Evolutionary conservation across 2,329 filamentous ascomycete species (phyloP).

Genomic region (Penicillium brasilianum): DNA sequence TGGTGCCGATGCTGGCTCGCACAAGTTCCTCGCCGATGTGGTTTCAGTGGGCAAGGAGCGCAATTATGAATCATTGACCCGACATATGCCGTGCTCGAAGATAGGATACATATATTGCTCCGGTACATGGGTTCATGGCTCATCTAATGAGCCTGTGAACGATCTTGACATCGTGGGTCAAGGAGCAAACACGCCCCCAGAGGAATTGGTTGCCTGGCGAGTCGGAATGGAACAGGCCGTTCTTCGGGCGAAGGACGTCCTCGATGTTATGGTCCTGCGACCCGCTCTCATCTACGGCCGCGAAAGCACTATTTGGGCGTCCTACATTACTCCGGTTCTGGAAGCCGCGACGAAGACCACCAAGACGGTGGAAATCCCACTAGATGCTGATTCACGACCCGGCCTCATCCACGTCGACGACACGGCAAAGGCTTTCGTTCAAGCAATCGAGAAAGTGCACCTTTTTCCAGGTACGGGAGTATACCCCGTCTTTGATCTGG

Average conservation of each 20-base stretch:
- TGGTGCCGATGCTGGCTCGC: conserved; percentile 1
- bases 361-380: conserved; percentile 7
- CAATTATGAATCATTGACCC: neutral
- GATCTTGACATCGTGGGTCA: conserved; percentile 13
- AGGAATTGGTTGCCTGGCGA: conserved; percentile 13
- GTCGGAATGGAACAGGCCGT: conserved; percentile 13
- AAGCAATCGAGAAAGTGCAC: conserved; percentile 13
- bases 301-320: conserved; percentile 11
- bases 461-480: conserved; percentile 12
- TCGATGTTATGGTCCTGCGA: conserved; percentile 14
- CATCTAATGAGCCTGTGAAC: conserved; percentile 9
- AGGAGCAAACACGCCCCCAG: neutral
- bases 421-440: conserved; percentile 9
- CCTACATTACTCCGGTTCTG: conserved; percentile 7
- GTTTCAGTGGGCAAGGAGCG: conserved; percentile 3
- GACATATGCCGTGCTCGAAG: neutral
- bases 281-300: conserved; percentile 16
- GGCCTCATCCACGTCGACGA: conserved; percentile 18
- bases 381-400: conserved; percentile 4
- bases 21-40: conserved; percentile 4
- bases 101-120: conserved; percentile 18
- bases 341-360: conserved; percentile 3
- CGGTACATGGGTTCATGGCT: conserved; percentile 18
- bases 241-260: neutral
- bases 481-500: conserved; percentile 17